phyloP scores from a whole-genome alignment of 768 basidiomycete species.

The Grammothele lineata region DNA sequence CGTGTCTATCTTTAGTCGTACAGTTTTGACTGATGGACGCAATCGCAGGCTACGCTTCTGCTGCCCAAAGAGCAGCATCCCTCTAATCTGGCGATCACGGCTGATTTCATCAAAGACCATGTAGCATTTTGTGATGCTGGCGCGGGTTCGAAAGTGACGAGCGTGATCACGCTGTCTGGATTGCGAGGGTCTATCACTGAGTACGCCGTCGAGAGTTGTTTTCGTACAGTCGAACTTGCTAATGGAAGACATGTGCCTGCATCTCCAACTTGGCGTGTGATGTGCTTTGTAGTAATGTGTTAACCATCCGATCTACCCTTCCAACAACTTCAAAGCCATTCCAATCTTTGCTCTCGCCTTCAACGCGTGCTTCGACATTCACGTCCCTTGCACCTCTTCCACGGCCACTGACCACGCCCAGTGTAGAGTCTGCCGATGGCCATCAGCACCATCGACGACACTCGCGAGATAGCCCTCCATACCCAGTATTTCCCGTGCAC shows the following conservation, averaged over 20 bases:
- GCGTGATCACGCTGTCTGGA: constrained; percentile 78
- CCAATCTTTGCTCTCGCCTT: constrained; percentile 32
- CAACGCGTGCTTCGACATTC: constrained; percentile 33
- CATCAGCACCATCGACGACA: constrained; percentile 7
- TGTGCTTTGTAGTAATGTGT: constrained; percentile 9
- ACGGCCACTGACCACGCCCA: constrained; percentile 31
- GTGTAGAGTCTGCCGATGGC: constrained; percentile 12
- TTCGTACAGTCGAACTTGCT: background rate
- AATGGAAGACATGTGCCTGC: constrained; percentile 1
- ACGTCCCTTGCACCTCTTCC: constrained; percentile 55
- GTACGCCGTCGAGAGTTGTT: constrained; percentile 36
- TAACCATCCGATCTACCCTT: constrained; percentile 43
- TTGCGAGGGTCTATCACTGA: constrained; percentile 65
- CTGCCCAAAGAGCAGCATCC: constrained; percentile 64
- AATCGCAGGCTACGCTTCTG: constrained; percentile 66
- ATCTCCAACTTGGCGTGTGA: background rate
- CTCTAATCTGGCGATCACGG: constrained; percentile 52
- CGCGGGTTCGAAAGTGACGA: constrained; percentile 22
- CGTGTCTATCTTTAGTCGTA: background rate
- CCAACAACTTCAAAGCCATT: constrained; percentile 39
- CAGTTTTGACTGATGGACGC: constrained; percentile 2
- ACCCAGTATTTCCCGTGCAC: constrained; percentile 21
- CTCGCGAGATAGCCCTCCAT: constrained; percentile 11
- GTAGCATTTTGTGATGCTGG: constrained; percentile 59
- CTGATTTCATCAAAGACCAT: constrained; percentile 83